Evolutionary conservation across 1,139 yeast genomes (phyloP).

Genomic region (Debaryomyces fabryi): DNA sequence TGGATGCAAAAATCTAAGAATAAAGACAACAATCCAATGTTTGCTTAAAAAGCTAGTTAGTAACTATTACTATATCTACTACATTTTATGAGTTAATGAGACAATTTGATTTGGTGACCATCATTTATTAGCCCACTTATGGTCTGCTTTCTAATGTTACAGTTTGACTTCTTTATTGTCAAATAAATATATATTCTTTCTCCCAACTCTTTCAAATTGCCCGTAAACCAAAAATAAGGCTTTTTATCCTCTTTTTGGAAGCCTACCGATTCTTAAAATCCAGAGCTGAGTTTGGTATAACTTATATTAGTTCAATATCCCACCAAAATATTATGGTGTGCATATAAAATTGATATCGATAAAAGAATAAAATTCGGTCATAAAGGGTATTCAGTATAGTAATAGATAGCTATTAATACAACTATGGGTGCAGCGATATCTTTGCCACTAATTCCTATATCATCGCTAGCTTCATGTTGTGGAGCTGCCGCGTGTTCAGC

Average conservation of each 20-base stretch:
- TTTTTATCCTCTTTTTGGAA: too few relatives aligned
- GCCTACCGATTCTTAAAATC: not conserved
- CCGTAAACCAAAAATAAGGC: too few relatives aligned
- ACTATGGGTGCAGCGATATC: conserved; percentile 86
- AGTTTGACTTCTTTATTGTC: not conserved
- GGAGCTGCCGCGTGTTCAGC: conserved; percentile 87
- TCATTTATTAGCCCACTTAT: not conserved
- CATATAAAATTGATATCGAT: not conserved
- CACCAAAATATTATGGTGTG: not conserved
- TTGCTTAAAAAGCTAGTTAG: not conserved
- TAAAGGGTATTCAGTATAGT: not conserved
- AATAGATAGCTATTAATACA: not conserved
- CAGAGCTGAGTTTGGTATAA: not conserved
- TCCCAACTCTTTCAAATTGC: not conserved
- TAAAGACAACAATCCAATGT: not conserved
- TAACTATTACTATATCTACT: not conserved
- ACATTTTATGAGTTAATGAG: not conserved
- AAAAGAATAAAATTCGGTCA: not conserved
- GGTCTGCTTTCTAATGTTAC: not conserved
- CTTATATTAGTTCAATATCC: not conserved
- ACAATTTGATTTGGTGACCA: not conserved
- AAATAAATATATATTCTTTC: not conserved
- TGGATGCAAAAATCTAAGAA: not conserved
- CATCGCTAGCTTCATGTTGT: conserved; percentile 58
- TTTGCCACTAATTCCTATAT: conserved; percentile 65